Base-by-base conservation (phyloP, 768 basidiomycete species). In the Mycena leptocephala region DNA sequence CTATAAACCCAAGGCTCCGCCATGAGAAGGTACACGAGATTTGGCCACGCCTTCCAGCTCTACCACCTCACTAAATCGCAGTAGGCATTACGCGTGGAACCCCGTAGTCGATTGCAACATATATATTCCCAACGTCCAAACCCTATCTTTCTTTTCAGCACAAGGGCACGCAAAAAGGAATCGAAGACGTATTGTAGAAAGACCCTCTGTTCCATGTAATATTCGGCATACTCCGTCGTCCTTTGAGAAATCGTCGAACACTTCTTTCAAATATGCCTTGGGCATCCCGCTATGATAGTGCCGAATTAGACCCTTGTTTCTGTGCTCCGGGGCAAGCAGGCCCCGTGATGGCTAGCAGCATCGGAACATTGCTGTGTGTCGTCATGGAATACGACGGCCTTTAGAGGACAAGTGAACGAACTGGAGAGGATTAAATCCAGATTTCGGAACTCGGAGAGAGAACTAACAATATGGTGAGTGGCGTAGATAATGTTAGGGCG, bases 261-360 rank as follows among this genome's bases (percentile, higher is more conserved):
- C n/a, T n/a, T n/a, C n/a, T n/a, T n/a, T n/a, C n/a, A n/a, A n/a
- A n/a, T n/a, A n/a, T n/a, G n/a, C n/a, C n/a, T n/a, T 10, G 0
- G 83, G 84, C 84, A 85, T 84, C 1, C 62, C 51, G 20, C 76
- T 72, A 39, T 86, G 80, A 41, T 85, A 85, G 37, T 84, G 81
- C 3, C 24, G 48, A 13, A 84, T 66, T 6, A 85, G 51, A 0
- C 80, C 80, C 2, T 32, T 70, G 0, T 74, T 68, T 22, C 37
- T 32, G 20, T 46, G 7, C 0, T 3, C 10, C 1, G 82, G 81
- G 0, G 85, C 70, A 2, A 43, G 66, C 0, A 32, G 5, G 20
- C 82, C 39, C 0, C n/a, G n/a, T 79, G 65, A 66, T 81, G 74
- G 5, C 9, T 1, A 0, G 76, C 76, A 73, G 35, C n/a, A n/a